Evolutionary conservation across 257 asterid species (phyloP).

Genomic region (Penstemon eatonii): DNA sequence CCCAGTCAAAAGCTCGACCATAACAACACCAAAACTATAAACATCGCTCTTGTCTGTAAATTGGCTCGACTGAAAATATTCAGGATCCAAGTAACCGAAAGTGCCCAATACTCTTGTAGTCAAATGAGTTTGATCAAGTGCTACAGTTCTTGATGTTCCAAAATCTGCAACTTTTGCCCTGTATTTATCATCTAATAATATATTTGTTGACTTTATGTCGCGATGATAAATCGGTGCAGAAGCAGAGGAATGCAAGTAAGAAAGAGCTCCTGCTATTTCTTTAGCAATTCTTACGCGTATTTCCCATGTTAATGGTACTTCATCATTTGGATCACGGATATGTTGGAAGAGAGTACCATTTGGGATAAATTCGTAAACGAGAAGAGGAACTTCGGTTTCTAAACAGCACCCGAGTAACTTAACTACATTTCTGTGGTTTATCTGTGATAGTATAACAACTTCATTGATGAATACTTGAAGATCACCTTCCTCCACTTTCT

Average conservation of each 20-base stretch:
- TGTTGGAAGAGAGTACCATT: constrained; percentile 40
- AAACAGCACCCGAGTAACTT: constrained; percentile 38
- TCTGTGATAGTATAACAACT: constrained; percentile 40
- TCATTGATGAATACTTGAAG: constrained; percentile 41
- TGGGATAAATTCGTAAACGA: constrained; percentile 38
- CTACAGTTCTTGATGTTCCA: constrained; percentile 34
- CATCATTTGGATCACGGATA: constrained; percentile 39
- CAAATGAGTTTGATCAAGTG: constrained; percentile 39
- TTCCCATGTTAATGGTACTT: constrained; percentile 35
- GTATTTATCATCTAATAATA: constrained; percentile 37
- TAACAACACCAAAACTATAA: constrained; percentile 39
- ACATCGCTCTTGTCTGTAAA: constrained; percentile 47
- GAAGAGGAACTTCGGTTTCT: constrained; percentile 37
- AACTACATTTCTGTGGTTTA: constrained; percentile 37
- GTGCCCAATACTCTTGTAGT: constrained; percentile 45
- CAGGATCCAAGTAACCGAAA: constrained; percentile 50
- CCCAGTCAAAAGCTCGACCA: constrained; percentile 46
- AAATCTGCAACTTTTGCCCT: constrained; percentile 36
- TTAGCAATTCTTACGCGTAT: constrained; percentile 32
- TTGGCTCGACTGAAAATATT: constrained; percentile 43
- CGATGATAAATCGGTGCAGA: constrained; percentile 43
- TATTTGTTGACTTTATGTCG: constrained; percentile 42
- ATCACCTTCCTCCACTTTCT: constrained; percentile 32
- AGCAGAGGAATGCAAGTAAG: constrained; percentile 46
- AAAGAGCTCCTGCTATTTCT: constrained; percentile 40